Percentiles rank a stretch among this genome's conserved stretches.
Conservation (phyloP, 1,284 basidiomycete species). For the Somion occarium region DNA sequence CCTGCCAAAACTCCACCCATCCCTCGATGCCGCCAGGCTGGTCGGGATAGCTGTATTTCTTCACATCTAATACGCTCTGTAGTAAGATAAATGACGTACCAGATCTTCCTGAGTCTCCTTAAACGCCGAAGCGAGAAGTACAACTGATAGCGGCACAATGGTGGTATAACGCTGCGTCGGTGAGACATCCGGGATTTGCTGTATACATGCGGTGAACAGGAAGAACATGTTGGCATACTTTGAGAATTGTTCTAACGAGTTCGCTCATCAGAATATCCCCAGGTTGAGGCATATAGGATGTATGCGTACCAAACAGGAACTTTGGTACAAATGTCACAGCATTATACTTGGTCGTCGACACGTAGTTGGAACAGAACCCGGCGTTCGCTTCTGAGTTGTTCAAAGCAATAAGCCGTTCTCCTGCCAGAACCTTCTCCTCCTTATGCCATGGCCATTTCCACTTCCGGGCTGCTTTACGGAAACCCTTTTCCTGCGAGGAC, state of each 20-base stretch:
- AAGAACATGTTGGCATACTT: conserved; percentile 99
- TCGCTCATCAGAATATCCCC: background rate
- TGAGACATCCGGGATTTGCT: conserved; percentile 97
- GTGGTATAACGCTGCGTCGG: conserved; percentile 97
- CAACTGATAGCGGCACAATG: conserved; percentile 86
- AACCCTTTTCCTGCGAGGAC: conserved; percentile 16
- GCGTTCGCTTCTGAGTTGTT: conserved; percentile 62
- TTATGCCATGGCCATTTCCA: conserved; percentile 82
- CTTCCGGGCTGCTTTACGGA: conserved; percentile 28
- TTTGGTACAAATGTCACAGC: conserved; percentile 86
- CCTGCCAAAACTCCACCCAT: too few species aligned
- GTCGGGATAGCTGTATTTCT: background rate
- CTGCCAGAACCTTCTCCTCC: conserved; percentile 52
- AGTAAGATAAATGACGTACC: conserved; percentile 35
- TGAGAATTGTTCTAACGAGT: conserved; percentile 83
- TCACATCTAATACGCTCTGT: background rate
- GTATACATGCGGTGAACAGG: conserved; percentile 96
- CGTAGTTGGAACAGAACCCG: conserved; percentile 79
- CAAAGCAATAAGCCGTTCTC: conserved; percentile 71
- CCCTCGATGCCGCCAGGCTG: too few species aligned
- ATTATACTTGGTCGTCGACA: conserved; percentile 97
- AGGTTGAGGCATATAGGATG: background rate
- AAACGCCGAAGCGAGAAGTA: conserved; percentile 92
- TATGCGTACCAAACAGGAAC: conserved; percentile 74
- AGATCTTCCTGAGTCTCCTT: conserved; percentile 97